phyloP scores from a whole-genome alignment of 306 rosid genomes.

The Calophaca sinica region DNA sequence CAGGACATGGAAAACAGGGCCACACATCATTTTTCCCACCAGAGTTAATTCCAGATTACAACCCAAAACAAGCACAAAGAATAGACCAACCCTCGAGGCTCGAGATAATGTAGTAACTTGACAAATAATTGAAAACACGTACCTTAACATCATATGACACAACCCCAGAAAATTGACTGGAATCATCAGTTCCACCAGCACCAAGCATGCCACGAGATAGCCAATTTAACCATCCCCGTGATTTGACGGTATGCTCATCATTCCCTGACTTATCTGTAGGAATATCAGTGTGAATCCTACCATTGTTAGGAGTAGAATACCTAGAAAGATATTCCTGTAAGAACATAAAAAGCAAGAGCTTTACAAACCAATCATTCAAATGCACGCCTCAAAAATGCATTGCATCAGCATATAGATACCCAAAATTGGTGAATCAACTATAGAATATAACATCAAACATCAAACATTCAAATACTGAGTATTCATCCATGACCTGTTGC shows the following conservation, averaged over 20 bases:
- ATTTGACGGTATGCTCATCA: conserved; percentile 70
- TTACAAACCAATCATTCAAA: conserved; percentile 39
- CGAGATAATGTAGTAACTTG: conserved; percentile 1
- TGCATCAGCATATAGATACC: conserved; percentile 13
- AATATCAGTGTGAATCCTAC: conserved; percentile 44
- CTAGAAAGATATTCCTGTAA: conserved; percentile 66
- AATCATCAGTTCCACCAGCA: conserved; percentile 98
- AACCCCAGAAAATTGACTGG: conserved; percentile 94
- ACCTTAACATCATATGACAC: conserved; percentile 96
- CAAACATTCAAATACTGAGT: conserved; percentile 20
- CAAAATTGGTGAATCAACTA: conserved; percentile 33
- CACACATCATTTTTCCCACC: conserved; percentile 13
- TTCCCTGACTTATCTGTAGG: conserved; percentile 58
- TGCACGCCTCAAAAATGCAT: conserved; percentile 16
- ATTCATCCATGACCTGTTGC: conserved; percentile 37
- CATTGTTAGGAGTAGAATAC: conserved; percentile 53
- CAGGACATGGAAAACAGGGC: background rate
- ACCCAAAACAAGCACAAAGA: conserved; percentile 24
- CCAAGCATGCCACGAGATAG: conserved; percentile 98
- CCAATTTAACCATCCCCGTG: conserved; percentile 97
- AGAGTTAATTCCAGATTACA: conserved; percentile 1
- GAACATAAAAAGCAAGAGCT: conserved; percentile 13
- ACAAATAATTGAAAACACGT: conserved; percentile 30
- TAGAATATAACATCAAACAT: conserved; percentile 37
- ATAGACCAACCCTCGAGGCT: conserved; percentile 5